Evolutionary conservation across 768 basidiomycete genomes (phyloP).

Genomic region (Saitozyma sp.): DNA sequence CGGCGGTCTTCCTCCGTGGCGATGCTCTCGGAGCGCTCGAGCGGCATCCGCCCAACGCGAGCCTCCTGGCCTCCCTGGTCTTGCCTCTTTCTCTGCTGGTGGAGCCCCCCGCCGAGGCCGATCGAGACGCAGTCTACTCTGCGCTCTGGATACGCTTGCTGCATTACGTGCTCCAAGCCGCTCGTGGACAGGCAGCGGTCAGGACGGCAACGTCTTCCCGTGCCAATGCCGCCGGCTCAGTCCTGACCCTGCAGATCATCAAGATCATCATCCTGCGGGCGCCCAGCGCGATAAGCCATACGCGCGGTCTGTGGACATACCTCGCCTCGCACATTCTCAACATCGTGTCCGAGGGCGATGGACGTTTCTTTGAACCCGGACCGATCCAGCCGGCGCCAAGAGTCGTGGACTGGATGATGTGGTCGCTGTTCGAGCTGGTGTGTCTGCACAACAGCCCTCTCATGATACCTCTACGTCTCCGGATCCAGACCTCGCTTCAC

Average conservation of each 20-base stretch:
- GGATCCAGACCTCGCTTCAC: conserved; percentile 19
- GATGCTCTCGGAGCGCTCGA: conserved; percentile 27
- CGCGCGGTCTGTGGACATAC: conserved; percentile 35
- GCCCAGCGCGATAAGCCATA: conserved; percentile 20
- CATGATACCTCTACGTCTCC: conserved; percentile 23
- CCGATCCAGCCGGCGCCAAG: background rate
- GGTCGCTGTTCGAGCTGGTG: conserved; percentile 36
- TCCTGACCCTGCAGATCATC: conserved; percentile 35
- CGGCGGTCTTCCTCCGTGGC: conserved; percentile 27
- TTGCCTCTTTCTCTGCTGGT: conserved; percentile 20
- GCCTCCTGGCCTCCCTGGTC: conserved; percentile 21
- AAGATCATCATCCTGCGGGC: conserved; percentile 38
- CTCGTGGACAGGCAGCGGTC: background rate
- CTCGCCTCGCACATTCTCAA: conserved; percentile 15
- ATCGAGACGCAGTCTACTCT: conserved; percentile 17
- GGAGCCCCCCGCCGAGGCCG: conserved; percentile 10
- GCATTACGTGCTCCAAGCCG: conserved; percentile 13
- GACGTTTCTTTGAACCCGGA: conserved; percentile 11
- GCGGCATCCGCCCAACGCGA: conserved; percentile 9
- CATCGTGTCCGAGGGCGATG: conserved; percentile 21
- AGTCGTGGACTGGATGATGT: conserved; percentile 33
- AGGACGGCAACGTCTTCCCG: background rate
- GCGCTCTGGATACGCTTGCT: conserved; percentile 27
- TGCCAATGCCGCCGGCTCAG: conserved; percentile 6
- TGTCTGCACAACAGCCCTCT: conserved; percentile 27